Conservation (phyloP, 371 early-diverging fungal species). For the Lichtheimia ramosa region DNA sequence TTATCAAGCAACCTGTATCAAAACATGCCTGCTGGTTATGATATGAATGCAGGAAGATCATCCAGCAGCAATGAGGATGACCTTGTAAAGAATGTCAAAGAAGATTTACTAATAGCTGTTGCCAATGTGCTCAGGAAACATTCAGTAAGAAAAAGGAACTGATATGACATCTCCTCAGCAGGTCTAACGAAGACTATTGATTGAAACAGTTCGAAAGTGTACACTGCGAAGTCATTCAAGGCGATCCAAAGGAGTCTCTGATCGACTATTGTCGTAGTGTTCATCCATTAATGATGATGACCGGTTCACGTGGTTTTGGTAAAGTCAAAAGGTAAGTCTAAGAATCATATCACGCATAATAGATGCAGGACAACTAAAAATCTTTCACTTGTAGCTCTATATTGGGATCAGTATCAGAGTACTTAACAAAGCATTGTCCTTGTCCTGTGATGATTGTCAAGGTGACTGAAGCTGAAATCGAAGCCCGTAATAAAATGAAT, state of each 20-base stretch:
- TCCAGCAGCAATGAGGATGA: too few species aligned
- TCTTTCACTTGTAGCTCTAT: slow-evolving; percentile 14
- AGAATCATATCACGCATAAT: too few species aligned
- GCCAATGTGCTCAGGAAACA: slow-evolving; percentile 4
- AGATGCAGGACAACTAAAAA: background rate
- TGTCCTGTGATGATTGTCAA: slow-evolving; percentile 37
- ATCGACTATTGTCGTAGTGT: slow-evolving; percentile 30
- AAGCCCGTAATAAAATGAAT: slow-evolving; percentile 17
- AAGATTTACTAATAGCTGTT: slow-evolving; percentile 10
- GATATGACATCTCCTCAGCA: background rate
- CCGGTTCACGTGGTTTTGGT: slow-evolving; percentile 30
- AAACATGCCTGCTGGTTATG: too few species aligned
- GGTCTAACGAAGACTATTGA: background rate
- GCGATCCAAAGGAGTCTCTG: slow-evolving; percentile 35
- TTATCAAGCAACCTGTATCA: too few species aligned
- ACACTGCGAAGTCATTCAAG: slow-evolving; percentile 28
- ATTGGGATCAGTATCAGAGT: slow-evolving; percentile 37
- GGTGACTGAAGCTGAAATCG: slow-evolving; percentile 27
- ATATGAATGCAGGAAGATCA: too few species aligned
- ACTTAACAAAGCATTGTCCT: slow-evolving; percentile 30
- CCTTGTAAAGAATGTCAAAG: slow-evolving; percentile 1
- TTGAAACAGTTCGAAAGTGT: slow-evolving; percentile 28
- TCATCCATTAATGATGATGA: slow-evolving; percentile 29
- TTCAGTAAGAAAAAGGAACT: slow-evolving; percentile 2
- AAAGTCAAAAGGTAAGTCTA: slow-evolving; percentile 23